Evolutionary conservation across 2,329 filamentous ascomycete species (phyloP), one percentile per base, ranked within the genome.

Genomic region (Aschersonia sp.): DNA sequence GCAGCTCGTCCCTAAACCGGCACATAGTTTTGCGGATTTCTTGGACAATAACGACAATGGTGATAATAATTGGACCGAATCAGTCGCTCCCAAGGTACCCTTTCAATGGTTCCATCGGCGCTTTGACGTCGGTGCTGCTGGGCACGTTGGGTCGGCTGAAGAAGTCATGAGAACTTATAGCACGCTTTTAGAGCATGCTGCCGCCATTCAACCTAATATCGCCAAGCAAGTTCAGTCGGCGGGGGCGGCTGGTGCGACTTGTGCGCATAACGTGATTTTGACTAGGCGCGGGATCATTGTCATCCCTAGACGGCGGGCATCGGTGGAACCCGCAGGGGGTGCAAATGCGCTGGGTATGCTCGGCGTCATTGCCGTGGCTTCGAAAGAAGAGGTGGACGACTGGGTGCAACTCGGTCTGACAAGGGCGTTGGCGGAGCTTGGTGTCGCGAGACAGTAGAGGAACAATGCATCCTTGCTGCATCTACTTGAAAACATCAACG

Each of bases 311-410:
- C 58, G 62, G 11, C 55, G 49, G 4, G 63, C 58, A 0, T 60
- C 57, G 0, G 58, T 64, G 12, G 54, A 61, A 8, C 45, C 30
- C 8, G 65, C 62, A 0, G 58, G 63, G 1, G 68, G 63, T 41
- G 67, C 66, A 1, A 73, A 73, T 52, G 61, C 69, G 0, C 61
- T 63, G 1, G 70, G 68, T 1, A 73, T 74, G 70, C 46, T 74
- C 45, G 72, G 72, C 0, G 62, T 64, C 46, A 55, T 70, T 14
- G 42, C 42, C 37, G 42, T 47, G 9, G 32, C 31, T 8, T 33
- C 46, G 29, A 39, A 32, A 42, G 6, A 14, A 7, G 42, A 45
- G 12, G 42, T 47, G 14, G 46, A 47, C 22, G 30, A 39, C 10
- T 47, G 41, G 46, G 14, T 40, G 4, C 31, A 33, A 11, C 6